These are phyloP conservation scores for Xylogone sp. DNA, from an alignment of 2,329 filamentous ascomycete species.

Conservation along the genomic window DNA sequence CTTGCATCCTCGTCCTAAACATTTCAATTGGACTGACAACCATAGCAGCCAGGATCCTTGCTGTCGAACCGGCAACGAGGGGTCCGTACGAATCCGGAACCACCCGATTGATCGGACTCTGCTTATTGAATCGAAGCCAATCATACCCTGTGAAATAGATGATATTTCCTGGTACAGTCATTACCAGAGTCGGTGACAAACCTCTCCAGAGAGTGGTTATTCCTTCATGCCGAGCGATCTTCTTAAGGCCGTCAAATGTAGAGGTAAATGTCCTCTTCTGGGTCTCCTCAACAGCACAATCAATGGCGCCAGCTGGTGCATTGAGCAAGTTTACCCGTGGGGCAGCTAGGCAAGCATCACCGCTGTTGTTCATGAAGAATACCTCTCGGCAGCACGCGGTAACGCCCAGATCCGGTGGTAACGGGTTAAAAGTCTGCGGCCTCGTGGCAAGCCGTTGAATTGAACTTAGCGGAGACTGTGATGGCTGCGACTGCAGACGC, in stretches of 20 bases:
- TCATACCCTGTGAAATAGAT: constrained; percentile 99
- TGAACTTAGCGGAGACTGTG: constrained; percentile 45
- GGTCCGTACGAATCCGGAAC: constrained; percentile 71
- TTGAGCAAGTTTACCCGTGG: constrained; percentile 21
- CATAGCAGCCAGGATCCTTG: constrained; percentile 75
- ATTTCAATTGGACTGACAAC: constrained; percentile 90
- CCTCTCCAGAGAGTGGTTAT: constrained; percentile 85
- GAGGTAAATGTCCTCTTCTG: constrained; percentile 82
- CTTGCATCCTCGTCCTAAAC: constrained; percentile 88
- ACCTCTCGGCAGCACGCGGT: constrained; percentile 95
- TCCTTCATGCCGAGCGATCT: constrained; percentile 94
- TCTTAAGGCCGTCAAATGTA: constrained; percentile 85
- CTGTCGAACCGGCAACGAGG: constrained; percentile 72
- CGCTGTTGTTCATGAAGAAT: constrained; percentile 88
- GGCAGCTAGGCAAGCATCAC: constrained; percentile 48
- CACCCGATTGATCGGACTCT: constrained; percentile 65
- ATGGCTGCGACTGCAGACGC: constrained; percentile 81
- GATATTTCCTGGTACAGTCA: constrained; percentile 93
- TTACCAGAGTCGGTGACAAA: constrained; percentile 86
- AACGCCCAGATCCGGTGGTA: constrained; percentile 82
- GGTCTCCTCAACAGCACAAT: constrained; percentile 85
- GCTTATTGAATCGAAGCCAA: constrained; percentile 73
- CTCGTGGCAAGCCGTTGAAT: constrained; percentile 48
- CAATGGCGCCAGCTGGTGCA: constrained; percentile 39
- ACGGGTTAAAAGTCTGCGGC: constrained; percentile 36